Conservation (phyloP, 2,329 filamentous ascomycete species). For the Cordyceps pruinosa region DNA sequence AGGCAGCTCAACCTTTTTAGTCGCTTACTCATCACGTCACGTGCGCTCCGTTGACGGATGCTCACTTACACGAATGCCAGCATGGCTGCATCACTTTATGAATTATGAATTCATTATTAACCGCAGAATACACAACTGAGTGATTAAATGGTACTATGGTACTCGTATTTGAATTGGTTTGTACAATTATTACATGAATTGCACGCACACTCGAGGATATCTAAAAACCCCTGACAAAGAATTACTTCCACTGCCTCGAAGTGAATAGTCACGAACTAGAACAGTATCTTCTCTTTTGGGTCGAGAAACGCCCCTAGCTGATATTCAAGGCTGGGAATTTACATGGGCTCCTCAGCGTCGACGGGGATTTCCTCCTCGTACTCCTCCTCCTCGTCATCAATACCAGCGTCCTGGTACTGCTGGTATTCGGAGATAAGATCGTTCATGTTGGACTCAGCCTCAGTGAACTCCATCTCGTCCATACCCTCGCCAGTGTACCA, state of each 20-base stretch:
- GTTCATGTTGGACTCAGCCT: constrained; percentile 99
- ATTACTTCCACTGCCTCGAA: constrained; percentile 25
- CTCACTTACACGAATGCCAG: neutral
- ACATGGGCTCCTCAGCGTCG: constrained; percentile 57
- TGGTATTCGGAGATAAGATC: constrained; percentile 99
- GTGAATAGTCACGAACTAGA: constrained; percentile 16
- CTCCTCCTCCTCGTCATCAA: constrained; percentile 80
- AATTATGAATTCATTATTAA: neutral
- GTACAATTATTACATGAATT: constrained; percentile 26
- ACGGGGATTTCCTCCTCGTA: constrained; percentile 36
- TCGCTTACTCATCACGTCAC: constrained; percentile 29
- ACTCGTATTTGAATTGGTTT: constrained; percentile 24
- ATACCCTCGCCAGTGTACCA: constrained; percentile 99
- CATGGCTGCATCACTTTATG: neutral
- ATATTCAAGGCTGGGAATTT: constrained; percentile 19
- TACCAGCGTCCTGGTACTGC: constrained; percentile 98
- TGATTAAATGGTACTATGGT: constrained; percentile 23
- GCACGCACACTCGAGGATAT: constrained; percentile 33
- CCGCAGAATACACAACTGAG: constrained; percentile 2
- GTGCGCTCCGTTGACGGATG: constrained; percentile 15
- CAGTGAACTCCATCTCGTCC: constrained; percentile 99
- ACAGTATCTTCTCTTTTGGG: neutral
- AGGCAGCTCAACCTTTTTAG: constrained; percentile 21
- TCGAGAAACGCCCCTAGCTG: neutral
- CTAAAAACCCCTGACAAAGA: constrained; percentile 29